These are phyloP conservation scores for Phlebopus sp. DNA, from an alignment of 1,284 basidiomycete species.

Conservation along the genomic window DNA sequence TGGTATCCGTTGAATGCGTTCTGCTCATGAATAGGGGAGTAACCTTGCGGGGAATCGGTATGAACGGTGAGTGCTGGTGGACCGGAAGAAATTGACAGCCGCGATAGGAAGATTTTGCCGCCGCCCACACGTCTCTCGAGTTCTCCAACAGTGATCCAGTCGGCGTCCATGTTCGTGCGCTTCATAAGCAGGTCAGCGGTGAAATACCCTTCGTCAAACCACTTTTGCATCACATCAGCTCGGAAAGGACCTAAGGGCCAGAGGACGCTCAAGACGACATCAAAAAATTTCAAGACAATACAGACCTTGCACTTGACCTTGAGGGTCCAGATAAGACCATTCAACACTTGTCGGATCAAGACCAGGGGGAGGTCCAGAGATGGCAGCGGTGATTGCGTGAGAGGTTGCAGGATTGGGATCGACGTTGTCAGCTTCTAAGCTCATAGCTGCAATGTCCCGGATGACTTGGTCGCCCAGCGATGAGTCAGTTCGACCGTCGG, in stretches of 20 bases:
- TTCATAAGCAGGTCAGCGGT: conserved; percentile 83
- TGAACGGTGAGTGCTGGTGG: conserved; percentile 56
- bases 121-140: conserved; percentile 50
- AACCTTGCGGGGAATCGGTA: conserved; percentile 40
- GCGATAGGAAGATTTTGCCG: conserved; percentile 64
- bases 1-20: conserved; percentile 52
- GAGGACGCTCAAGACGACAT: conserved; percentile 6
- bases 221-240: conserved; percentile 92
- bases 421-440: conserved; percentile 13
- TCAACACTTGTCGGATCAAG: conserved; percentile 68
- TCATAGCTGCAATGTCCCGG: conserved; percentile 17
- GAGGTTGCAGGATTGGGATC: conserved; percentile 10
- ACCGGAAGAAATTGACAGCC: conserved; percentile 36
- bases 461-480: conserved; percentile 7
- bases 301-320: conserved; percentile 84
- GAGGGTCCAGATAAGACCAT: conserved; percentile 92
- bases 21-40: conserved; percentile 36
- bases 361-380: conserved; percentile 42
- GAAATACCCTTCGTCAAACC: conserved; percentile 93
- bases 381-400: conserved; percentile 17
- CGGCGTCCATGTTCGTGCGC: conserved; percentile 61
- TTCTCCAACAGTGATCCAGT: conserved; percentile 65
- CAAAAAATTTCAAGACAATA: background rate
- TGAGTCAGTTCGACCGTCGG: conserved; percentile 12
- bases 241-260: conserved; percentile 81